A percentile compares a stretch with the other conserved stretches of the same genome.
phyloP scores from a whole-genome alignment of 805 yeast species.

The Myxozyma monticola region DNA sequence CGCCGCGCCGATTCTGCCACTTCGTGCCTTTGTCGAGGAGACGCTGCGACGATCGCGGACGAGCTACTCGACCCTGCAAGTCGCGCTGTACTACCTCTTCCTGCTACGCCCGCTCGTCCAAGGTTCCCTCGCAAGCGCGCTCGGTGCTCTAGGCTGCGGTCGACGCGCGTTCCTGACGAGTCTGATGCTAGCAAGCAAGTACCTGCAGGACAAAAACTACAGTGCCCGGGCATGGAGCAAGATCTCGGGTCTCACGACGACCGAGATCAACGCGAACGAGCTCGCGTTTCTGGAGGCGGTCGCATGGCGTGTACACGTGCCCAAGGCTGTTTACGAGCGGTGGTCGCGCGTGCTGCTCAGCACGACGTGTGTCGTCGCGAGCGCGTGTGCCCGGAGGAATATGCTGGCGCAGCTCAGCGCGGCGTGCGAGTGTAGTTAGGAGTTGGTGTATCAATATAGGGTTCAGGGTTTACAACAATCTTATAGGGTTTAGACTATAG shows the following conservation, averaged over 20 bases:
- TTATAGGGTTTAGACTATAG: no score
- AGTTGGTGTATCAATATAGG: no score
- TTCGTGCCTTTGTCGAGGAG: conserved; percentile 42
- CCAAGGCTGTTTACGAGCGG: conserved; percentile 48
- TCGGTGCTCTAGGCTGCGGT: conserved; percentile 47
- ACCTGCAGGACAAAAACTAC: conserved; percentile 69
- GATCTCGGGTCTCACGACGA: conserved; percentile 62
- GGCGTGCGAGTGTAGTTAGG: no score
- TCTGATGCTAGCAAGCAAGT: conserved; percentile 70
- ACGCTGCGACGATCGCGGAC: conserved; percentile 52
- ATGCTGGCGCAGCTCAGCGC: no score
- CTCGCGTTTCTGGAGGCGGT: conserved; percentile 52
- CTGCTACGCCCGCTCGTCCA: conserved; percentile 44
- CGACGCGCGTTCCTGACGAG: conserved; percentile 67
- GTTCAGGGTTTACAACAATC: no score
- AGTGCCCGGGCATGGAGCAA: conserved; percentile 70
- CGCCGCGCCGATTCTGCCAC: conserved; percentile 37
- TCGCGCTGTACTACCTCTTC: conserved; percentile 63
- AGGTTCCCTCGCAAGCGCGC: conserved; percentile 9
- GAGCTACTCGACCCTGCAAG: conserved; percentile 61
- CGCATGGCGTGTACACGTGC: conserved; percentile 58
- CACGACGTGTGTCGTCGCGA: conserved; percentile 23
- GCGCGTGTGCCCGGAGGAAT: no score
- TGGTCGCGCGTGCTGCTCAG: conserved; percentile 40
- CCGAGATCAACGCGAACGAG: conserved; percentile 57